Conservation (phyloP, 129 eudicot genomes). For the Scalesia atractyloides region DNA sequence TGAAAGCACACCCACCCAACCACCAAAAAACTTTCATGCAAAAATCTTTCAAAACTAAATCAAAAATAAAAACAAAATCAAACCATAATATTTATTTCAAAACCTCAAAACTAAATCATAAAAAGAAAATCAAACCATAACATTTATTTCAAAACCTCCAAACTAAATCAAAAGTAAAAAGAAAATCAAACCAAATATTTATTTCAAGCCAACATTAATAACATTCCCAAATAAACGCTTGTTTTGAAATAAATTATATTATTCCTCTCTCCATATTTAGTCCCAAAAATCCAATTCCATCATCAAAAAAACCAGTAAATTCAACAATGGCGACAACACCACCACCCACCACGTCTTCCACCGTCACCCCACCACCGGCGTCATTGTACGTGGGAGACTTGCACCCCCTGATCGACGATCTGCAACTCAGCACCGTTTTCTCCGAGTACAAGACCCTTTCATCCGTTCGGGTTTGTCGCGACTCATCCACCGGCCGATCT, state of each 20-base stretch:
- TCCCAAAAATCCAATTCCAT: constrained; percentile 24
- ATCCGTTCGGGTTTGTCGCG: constrained; percentile 79
- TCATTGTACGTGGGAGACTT: constrained; percentile 90
- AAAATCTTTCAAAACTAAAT: neutral
- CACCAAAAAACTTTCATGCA: constrained; percentile 20
- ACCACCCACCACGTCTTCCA: constrained; percentile 27
- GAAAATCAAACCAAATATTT: constrained; percentile 7
- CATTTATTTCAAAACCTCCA: neutral
- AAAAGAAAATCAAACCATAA: neutral
- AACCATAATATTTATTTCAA: constrained; percentile 7
- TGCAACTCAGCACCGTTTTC: constrained; percentile 50
- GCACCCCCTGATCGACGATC: constrained; percentile 59
- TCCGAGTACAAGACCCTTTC: constrained; percentile 57
- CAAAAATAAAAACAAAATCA: neutral
- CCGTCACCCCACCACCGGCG: constrained; percentile 40
- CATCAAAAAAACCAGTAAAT: constrained; percentile 7
- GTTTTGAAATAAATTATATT: neutral
- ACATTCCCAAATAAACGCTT: constrained; percentile 17
- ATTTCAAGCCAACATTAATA: neutral
- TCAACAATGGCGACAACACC: constrained; percentile 35
- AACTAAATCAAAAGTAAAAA: no score
- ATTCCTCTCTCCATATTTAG: constrained; percentile 27
- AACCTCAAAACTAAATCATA: neutral
- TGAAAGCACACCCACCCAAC: neutral
- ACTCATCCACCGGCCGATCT: constrained; percentile 64